Conservation (phyloP, 2,329 filamentous ascomycete genomes). For the Diaporthe nobilis region DNA sequence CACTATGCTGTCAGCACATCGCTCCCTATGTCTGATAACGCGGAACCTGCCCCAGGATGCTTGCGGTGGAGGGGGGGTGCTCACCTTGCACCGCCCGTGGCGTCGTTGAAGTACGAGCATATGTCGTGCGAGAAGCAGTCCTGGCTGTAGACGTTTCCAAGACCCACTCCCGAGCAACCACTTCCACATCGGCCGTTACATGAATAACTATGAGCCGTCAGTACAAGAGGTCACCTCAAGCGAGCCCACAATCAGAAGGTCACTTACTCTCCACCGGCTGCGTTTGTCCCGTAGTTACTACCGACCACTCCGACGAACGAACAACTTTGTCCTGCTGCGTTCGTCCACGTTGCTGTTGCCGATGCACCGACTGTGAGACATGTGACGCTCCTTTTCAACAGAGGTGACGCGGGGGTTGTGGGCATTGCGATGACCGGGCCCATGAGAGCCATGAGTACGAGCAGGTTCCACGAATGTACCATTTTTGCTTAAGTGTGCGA, state of each 20-base stretch:
- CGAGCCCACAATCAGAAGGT: neutral
- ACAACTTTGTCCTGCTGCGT: conserved; percentile 58
- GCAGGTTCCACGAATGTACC: neutral
- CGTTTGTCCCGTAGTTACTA: conserved; percentile 62
- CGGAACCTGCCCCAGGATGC: too few species aligned
- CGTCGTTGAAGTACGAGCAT: conserved; percentile 65
- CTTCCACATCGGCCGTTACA: conserved; percentile 65
- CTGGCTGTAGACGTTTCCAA: conserved; percentile 65
- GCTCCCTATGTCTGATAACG: neutral
- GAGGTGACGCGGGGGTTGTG: conserved; percentile 22
- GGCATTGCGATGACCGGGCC: conserved; percentile 13
- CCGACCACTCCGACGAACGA: conserved; percentile 61
- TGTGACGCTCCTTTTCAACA: conserved; percentile 50
- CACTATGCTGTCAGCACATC: conserved; percentile 49
- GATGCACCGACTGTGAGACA: conserved; percentile 56
- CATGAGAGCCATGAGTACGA: conserved; percentile 14
- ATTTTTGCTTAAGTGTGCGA: neutral
- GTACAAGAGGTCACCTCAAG: neutral
- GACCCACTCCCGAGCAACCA: conserved; percentile 57
- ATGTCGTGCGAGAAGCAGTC: conserved; percentile 66
- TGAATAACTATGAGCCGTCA: conserved; percentile 55
- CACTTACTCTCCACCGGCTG: conserved; percentile 59
- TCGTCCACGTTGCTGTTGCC: conserved; percentile 63
- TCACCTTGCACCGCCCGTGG: conserved; percentile 61
- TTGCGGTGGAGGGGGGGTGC: conserved; percentile 10